Evolutionary conservation across 495 filamentous ascomycete species (phyloP).

Genomic region (Choiromyces venosus): DNA sequence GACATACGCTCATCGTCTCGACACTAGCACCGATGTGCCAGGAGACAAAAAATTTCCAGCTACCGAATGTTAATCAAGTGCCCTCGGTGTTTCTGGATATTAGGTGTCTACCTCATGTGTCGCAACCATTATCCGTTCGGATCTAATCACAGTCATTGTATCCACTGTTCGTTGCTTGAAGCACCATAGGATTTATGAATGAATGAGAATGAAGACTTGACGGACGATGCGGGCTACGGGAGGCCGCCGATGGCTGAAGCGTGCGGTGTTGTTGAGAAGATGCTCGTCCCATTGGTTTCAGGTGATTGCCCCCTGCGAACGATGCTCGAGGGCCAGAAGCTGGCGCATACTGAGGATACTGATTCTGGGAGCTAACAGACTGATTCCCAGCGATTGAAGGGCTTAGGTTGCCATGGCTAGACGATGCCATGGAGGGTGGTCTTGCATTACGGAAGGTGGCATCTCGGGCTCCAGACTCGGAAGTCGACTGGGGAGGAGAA

Average conservation of each 20-base stretch:
- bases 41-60: not conserved
- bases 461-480: not conserved
- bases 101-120: not conserved
- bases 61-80: not conserved
- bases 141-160: not conserved
- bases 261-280: not conserved
- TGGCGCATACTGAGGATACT: not conserved
- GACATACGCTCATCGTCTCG: not conserved
- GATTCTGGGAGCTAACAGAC: not conserved
- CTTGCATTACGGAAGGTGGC: not conserved
- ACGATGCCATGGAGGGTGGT: not conserved
- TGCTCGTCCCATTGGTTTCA: not conserved
- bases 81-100: not conserved
- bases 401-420: not conserved
- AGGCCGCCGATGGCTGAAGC: not conserved
- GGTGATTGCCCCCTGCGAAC: not conserved
- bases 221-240: not conserved
- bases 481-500: not conserved
- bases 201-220: not conserved
- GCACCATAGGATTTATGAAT: not conserved
- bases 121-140: not conserved
- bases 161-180: not conserved
- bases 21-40: not conserved
- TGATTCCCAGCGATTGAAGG: not conserved
- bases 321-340: not conserved